Evolutionary conservation across 768 basidiomycete genomes (phyloP).

Genomic region (Lentinula guzmanii): DNA sequence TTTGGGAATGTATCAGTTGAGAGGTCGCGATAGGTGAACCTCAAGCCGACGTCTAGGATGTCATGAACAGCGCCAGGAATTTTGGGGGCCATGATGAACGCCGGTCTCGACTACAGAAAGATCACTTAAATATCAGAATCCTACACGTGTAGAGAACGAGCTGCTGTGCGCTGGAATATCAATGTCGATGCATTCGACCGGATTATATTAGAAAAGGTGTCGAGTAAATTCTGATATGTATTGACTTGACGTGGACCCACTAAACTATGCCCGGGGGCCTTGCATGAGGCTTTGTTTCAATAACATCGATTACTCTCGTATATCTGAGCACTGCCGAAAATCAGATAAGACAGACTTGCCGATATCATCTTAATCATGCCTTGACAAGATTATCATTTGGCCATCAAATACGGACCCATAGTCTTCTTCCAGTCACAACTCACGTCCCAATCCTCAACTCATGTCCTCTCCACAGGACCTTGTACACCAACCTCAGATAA

Average conservation of each 20-base stretch:
- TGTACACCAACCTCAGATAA: not conserved
- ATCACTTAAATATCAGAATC: not conserved
- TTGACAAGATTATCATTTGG: not conserved
- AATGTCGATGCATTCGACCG: not conserved
- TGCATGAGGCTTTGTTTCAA: not conserved
- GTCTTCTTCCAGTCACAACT: not conserved
- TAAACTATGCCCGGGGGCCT: not conserved
- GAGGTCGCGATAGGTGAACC: not conserved
- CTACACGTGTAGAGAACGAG: not conserved
- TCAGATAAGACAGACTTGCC: too few species aligned
- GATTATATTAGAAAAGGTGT: not conserved
- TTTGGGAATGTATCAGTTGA: not conserved
- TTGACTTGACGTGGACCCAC: not conserved
- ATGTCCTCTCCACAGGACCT: not conserved
- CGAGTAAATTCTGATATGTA: not conserved
- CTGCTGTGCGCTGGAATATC: not conserved
- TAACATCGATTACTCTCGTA: not conserved
- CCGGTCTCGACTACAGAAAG: not conserved
- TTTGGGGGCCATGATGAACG: not conserved
- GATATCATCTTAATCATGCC: too few species aligned
- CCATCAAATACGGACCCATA: not conserved
- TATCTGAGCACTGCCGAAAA: too few species aligned
- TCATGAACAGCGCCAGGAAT: not conserved
- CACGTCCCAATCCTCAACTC: not conserved
- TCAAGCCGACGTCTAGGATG: not conserved